Conservation (phyloP, 371 early-diverging fungal species). For the Mortierella sp. region DNA sequence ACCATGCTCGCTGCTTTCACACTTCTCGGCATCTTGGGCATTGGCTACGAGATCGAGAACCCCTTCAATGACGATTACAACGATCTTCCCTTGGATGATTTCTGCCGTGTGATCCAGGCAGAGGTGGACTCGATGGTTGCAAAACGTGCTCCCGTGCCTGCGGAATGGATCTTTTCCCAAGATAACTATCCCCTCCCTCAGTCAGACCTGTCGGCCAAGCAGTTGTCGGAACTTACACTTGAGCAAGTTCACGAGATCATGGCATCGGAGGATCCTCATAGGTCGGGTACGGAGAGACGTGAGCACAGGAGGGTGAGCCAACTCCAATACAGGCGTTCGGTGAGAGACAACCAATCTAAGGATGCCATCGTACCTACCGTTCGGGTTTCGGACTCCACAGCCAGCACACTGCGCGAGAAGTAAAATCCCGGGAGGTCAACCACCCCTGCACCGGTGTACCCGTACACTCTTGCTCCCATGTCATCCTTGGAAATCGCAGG, state of each 20-base stretch:
- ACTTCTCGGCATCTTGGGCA: constrained; percentile 78
- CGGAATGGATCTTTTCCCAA: constrained; percentile 44
- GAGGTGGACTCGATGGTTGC: constrained; percentile 53
- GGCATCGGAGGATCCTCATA: constrained; percentile 11
- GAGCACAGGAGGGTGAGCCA: background rate
- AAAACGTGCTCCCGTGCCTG: constrained; percentile 29
- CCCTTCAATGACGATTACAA: constrained; percentile 80
- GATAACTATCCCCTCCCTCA: constrained; percentile 36
- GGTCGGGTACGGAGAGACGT: background rate
- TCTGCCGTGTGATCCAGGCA: constrained; percentile 54
- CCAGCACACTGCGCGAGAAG: too few relatives aligned
- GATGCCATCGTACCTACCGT: background rate
- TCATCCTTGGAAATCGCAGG: too few relatives aligned
- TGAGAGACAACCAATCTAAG: background rate
- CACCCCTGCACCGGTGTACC: too few relatives aligned
- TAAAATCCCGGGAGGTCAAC: too few relatives aligned
- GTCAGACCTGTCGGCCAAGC: constrained; percentile 34
- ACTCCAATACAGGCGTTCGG: background rate
- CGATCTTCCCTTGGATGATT: constrained; percentile 64
- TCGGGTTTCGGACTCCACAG: too few relatives aligned
- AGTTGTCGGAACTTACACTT: constrained; percentile 25
- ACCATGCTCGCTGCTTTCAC: constrained; percentile 73
- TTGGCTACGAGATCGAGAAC: constrained; percentile 81
- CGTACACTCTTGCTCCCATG: too few relatives aligned
- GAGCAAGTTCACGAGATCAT: constrained; percentile 34